Evolutionary conservation across 495 filamentous ascomycete genomes (phyloP).

Genomic region (Penicillium paxilli): DNA sequence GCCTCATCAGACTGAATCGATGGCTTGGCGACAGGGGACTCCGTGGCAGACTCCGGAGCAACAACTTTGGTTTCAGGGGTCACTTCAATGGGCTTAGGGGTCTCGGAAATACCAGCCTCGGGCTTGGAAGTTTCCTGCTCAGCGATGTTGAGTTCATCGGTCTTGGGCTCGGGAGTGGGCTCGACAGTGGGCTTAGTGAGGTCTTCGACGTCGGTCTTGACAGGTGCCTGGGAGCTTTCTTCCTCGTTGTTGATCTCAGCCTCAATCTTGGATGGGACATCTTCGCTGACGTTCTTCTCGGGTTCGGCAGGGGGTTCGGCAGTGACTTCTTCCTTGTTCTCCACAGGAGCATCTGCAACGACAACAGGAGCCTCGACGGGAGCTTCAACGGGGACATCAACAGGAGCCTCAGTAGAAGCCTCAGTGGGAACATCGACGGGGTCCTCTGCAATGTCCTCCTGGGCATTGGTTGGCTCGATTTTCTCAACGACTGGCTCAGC

Average conservation of each 20-base stretch:
- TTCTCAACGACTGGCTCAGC: conserved; percentile 5
- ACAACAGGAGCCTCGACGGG: not conserved
- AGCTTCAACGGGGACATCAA: conserved; percentile 3
- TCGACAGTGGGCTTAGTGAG: not conserved
- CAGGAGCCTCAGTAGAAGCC: not conserved
- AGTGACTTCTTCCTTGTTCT: not conserved
- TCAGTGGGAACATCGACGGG: conserved; percentile 1
- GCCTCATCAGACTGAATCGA: conserved; percentile 7
- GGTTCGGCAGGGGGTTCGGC: not conserved
- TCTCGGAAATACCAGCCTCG: conserved; percentile 3
- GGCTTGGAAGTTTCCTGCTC: not conserved
- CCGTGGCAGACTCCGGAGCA: not conserved
- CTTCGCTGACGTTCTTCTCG: not conserved
- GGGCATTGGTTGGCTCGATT: conserved; percentile 1
- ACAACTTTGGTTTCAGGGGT: conserved; percentile 1
- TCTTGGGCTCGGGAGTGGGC: conserved; percentile 4
- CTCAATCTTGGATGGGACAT: not conserved
- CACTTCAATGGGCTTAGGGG: not conserved
- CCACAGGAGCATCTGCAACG: not conserved
- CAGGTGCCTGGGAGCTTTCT: not conserved
- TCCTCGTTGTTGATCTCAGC: not conserved
- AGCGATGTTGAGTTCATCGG: not conserved
- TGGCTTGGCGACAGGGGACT: conserved; percentile 2
- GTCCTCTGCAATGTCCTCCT: conserved; percentile 1
- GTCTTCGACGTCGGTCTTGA: not conserved